Conservation (phyloP, 805 yeast genomes). For the Candida krabiensis region DNA sequence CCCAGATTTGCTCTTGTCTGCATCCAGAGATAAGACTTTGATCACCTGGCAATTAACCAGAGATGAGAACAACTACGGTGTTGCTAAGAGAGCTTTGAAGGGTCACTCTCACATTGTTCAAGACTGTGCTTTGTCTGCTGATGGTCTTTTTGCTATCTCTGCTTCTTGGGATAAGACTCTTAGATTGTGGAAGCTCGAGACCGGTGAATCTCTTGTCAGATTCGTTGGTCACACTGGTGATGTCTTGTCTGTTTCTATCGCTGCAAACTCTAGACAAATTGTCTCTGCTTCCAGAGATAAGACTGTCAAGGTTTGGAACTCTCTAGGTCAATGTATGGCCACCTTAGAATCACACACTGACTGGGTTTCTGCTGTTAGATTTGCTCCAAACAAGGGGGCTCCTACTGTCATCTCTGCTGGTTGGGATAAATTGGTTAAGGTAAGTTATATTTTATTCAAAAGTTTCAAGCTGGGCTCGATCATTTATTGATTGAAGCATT, state of each 20-base stretch:
- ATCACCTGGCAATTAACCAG: slow-evolving; percentile 97
- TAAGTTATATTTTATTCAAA: slow-evolving; percentile 53
- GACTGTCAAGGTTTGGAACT: slow-evolving; percentile 99
- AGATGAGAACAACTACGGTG: slow-evolving; percentile 97
- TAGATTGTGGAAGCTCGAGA: slow-evolving; percentile 95
- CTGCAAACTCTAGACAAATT: slow-evolving; percentile 95
- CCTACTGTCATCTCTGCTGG: slow-evolving; percentile 93
- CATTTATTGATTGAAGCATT: no score
- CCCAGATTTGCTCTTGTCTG: slow-evolving; percentile 97
- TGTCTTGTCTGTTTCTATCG: slow-evolving; percentile 94
- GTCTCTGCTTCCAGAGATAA: slow-evolving; percentile 99
- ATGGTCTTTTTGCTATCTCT: slow-evolving; percentile 96
- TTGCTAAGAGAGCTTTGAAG: slow-evolving; percentile 92
- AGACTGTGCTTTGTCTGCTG: slow-evolving; percentile 96
- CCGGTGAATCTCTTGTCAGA: slow-evolving; percentile 92
- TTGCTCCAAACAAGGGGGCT: slow-evolving; percentile 81
- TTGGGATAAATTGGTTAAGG: slow-evolving; percentile 98
- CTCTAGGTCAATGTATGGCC: slow-evolving; percentile 94
- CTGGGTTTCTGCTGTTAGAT: slow-evolving; percentile 99
- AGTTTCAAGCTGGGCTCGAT: no score
- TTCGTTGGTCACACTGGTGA: slow-evolving; percentile 98
- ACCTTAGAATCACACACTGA: slow-evolving; percentile 95
- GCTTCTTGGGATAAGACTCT: slow-evolving; percentile 99
- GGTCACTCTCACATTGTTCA: slow-evolving; percentile 99
- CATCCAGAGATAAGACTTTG: slow-evolving; percentile 98